Conservation (phyloP, 352 stramenopile genomes). For the Pythium myriotylum region DNA sequence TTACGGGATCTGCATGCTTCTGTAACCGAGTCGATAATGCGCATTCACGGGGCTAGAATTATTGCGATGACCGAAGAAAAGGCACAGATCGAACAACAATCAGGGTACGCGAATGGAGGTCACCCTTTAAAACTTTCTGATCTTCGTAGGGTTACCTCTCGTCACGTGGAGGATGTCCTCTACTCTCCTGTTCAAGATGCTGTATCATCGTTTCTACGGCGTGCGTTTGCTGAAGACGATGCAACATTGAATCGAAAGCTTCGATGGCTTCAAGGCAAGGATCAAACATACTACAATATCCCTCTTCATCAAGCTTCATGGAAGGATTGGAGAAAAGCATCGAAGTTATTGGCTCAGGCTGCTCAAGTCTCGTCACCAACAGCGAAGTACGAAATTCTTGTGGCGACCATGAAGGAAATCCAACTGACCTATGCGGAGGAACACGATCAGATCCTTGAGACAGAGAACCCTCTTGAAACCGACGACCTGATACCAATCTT, state of each 20-base stretch:
- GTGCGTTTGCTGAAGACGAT: constrained; percentile 75
- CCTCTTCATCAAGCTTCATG: constrained; percentile 78
- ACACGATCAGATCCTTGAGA: constrained; percentile 54
- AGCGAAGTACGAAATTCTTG: constrained; percentile 80
- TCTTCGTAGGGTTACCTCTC: constrained; percentile 60
- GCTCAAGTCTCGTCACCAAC: constrained; percentile 51
- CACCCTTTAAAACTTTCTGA: constrained; percentile 53
- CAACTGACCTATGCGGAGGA: constrained; percentile 79
- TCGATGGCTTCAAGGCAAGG: constrained; percentile 89
- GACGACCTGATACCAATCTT: constrained; percentile 91
- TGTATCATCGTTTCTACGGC: constrained; percentile 59
- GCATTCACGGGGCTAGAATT: constrained; percentile 65
- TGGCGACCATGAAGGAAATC: constrained; percentile 75
- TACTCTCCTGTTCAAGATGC: constrained; percentile 68
- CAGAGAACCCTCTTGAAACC: constrained; percentile 60
- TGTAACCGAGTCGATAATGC: constrained; percentile 67
- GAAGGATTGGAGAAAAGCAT: constrained; percentile 84
- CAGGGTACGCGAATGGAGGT: constrained; percentile 14
- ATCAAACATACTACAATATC: constrained; percentile 91
- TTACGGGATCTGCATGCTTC: constrained; percentile 66
- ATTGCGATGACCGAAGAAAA: constrained; percentile 49
- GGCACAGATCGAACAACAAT: constrained; percentile 35
- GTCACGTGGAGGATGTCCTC: constrained; percentile 83
- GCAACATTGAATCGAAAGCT: constrained; percentile 81
- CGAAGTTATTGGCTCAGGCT: constrained; percentile 69